Base-by-base conservation (phyloP, 2,329 filamentous ascomycete genomes). In the Aspergillus quadrilineatus region DNA sequence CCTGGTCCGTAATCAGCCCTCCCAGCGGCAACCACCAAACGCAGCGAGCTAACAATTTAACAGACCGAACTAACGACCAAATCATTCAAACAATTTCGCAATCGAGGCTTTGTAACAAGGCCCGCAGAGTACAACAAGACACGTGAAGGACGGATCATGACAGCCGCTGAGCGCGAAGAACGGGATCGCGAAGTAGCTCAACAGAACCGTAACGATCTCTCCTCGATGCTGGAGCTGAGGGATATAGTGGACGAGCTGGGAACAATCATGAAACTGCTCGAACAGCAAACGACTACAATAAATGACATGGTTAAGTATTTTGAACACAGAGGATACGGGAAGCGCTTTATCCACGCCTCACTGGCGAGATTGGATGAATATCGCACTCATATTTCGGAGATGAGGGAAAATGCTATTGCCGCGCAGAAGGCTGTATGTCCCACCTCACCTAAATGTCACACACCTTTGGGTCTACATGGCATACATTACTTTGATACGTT, bases 211-310 rank as follows among this genome's bases (percentile, higher is more conserved):
- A 81, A 85, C 58, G 85, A 86, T 60, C 84, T 85, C 0, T 86
- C 85, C 0, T 82, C 85, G 0, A 70, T 87, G 0, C 73, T 88
- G 0, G 85, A 88, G 63, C 75, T 88, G 0, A 79, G 84, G 10
- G 85, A 88, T 59, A 82, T 88, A 46, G 83, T 87, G 58, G 85
- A 88, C 57, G 85, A 88, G 65, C 75, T 88, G 2, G 77, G 76
- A 3, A 85, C 83, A 0, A 75, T 88, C 4, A 65, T 78, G 4
- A 80, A 79, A 43, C 73, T 88, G 0, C 85, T 87, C 30, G 78
- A 82, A n/a, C 77, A 80, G 12, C 85, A 88, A 65, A 74, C 79
- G 22, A 71, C 73, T 0, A 78, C 80, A 0, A 75, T 87, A 39
- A 71, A 75, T 41, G 62, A 65, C 10, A 75, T 76, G 70, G 55